Evolutionary conservation across 208 protist genomes (phyloP), one percentile per base, ranked within the genome.

Genomic region (Porcisia hertigi): DNA sequence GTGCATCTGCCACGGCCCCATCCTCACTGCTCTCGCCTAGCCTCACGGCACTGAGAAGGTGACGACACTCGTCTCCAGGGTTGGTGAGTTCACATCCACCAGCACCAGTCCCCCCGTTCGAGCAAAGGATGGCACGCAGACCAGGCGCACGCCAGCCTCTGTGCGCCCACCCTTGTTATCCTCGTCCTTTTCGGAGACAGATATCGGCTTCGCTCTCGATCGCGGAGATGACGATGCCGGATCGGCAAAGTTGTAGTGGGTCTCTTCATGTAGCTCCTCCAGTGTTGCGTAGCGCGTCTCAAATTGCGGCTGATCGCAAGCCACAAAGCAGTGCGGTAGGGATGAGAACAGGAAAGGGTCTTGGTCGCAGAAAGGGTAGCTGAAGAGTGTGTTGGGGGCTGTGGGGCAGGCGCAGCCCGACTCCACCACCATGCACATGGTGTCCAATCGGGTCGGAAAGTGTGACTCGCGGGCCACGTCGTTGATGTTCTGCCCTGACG

Each of bases 381-480:
- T 97, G 73, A 92, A 94, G n/a, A 98, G 82, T 4, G 93, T 98
- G 82, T 98, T 96, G 7, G 96, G 96, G 0, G 94, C 93, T 20
- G 96, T 98, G 20, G 96, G 96, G 69, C 91, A 96, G 39, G 92
- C 86, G 54, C 93, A 96, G 4, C 90, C 91, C 5, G 82, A 90
- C 59, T 75, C 86, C 57, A 98, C 64, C 30, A 96, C 78, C 78
- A 89, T 84, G 25, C 81, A 80, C 90, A 98, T 88, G 8, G 92
- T 81, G 25, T 95, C 91, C 1, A 96, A 75, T 0, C 88, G 86
- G 12, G 84, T 85, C 36, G 71, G 54, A 39, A 86, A 89, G 20
- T 64, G 69, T 7, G 93, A 94, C 75, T 98, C 86, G 53, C 88
- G 86, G 60, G 85, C 85, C 16, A 98, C 81, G 80, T 97, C 92